phyloP scores from a whole-genome alignment of 768 basidiomycete species.

The Amanita thiersii region DNA sequence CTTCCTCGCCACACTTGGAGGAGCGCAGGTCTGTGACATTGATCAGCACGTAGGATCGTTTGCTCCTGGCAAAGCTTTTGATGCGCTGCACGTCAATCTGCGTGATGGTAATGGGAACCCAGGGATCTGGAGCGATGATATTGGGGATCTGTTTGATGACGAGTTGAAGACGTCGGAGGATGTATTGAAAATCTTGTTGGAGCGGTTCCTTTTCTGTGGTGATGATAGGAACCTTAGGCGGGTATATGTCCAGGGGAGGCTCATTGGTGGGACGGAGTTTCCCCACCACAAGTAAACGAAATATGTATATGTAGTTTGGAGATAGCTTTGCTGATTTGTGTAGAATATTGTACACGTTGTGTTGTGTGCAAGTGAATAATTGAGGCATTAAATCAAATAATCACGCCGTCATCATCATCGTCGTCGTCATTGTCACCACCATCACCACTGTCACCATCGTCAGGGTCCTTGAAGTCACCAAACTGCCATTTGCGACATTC shows the following conservation, averaged over 20 bases:
- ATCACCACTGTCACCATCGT: neutral
- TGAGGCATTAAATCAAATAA: neutral
- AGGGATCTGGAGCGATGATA: constrained; percentile 31
- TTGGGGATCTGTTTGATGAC: constrained; percentile 6
- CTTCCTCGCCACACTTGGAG: constrained; percentile 88
- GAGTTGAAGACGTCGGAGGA: constrained; percentile 20
- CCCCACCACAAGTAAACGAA: neutral
- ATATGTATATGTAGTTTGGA: neutral
- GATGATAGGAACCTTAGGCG: constrained; percentile 77
- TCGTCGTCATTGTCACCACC: neutral
- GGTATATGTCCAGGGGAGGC: constrained; percentile 78
- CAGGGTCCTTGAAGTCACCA: constrained; percentile 29
- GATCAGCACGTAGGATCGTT: constrained; percentile 70
- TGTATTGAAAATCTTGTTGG: constrained; percentile 52
- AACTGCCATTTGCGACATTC: constrained; percentile 81
- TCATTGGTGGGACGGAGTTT: constrained; percentile 62
- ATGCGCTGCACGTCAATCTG: constrained; percentile 72
- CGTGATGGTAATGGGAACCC: constrained; percentile 44
- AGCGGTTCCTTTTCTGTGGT: constrained; percentile 80
- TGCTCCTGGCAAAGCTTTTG: constrained; percentile 76
- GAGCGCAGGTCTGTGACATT: constrained; percentile 75
- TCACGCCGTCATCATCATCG: neutral
- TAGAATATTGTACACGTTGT: neutral
- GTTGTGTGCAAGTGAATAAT: neutral
- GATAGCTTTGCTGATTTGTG: neutral